Percentiles rank a stretch among this genome's conserved stretches.
These are phyloP conservation scores for Tylopilus sp. DNA, from an alignment of 1,284 basidiomycete genomes.

Conservation along the genomic window DNA sequence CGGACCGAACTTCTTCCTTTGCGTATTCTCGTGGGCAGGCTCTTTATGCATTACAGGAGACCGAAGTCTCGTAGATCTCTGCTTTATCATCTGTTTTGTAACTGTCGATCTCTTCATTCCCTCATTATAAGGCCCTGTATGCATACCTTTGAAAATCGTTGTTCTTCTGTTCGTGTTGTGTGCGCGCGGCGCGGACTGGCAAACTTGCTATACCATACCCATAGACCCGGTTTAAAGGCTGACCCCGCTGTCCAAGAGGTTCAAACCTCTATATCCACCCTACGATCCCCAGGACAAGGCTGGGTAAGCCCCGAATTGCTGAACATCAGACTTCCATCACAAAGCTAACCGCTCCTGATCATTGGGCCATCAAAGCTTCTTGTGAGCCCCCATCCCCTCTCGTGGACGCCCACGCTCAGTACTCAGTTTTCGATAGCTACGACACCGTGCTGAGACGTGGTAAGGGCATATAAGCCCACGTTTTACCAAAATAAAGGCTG, in stretches of 20 bases:
- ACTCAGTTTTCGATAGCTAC: slow-evolving; percentile 44
- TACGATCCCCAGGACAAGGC: slow-evolving; percentile 65
- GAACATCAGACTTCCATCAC: neutral
- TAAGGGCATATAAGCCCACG: too few relatives aligned
- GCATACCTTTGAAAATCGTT: slow-evolving; percentile 10
- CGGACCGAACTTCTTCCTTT: neutral
- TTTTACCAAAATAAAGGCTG: too few relatives aligned
- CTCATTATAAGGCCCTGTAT: neutral
- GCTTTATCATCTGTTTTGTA: too few relatives aligned
- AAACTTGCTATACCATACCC: too few relatives aligned
- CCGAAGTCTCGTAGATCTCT: too few relatives aligned
- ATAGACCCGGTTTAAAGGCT: too few relatives aligned
- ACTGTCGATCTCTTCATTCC: neutral
- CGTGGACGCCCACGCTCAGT: neutral
- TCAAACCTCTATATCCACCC: slow-evolving; percentile 48
- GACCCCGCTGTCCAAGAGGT: neutral
- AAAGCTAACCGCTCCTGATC: slow-evolving; percentile 3
- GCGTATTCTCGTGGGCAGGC: neutral
- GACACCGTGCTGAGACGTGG: slow-evolving; percentile 57
- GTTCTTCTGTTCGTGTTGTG: too few relatives aligned
- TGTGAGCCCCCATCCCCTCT: slow-evolving; percentile 38
- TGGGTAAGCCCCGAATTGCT: slow-evolving; percentile 40
- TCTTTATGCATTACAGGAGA: slow-evolving; percentile 13
- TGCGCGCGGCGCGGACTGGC: too few relatives aligned
- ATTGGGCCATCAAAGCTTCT: slow-evolving; percentile 36